Evolutionary conservation across 129 eudicot genomes (phyloP), one percentile per base, ranked within the genome.

Genomic region (Centaurea solstitialis): DNA sequence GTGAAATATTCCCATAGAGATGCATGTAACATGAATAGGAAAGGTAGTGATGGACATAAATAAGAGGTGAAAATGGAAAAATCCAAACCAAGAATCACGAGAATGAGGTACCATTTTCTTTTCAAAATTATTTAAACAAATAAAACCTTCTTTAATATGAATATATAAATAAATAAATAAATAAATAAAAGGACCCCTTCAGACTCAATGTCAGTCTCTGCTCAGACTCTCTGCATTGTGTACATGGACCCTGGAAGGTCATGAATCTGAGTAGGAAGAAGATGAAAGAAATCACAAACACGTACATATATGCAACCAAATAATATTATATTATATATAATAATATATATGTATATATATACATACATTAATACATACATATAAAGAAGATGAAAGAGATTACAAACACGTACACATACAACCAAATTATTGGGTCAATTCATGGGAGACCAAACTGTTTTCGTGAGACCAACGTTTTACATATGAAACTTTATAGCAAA

Each of bases 141-240:
- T n/a, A 0, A 41, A 72, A 71, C 12, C 21, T 24, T 9, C 45
- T n/a, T 20, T 64, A 64, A 64, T 21, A 2, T 69, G 37, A 33
- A 47, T 70, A 47, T 72, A 30, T 40, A 39, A 0, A 61, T 20
- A 37, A 28, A 20, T 13, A 67, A 24, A 64, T 37, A 68, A 26
- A 47, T 13, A 78, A 33, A 23, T 7, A 11, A 73, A 78, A 82
- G 80, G 78, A 50, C 53, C 38, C 26, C 73, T 40, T 30, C 75
- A 69, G 86, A 80, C 81, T 82, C 90, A 87, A 88, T 91, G 90
- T 88, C 94, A 90, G 92, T 89, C 90, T 87, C 91, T 82, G 86
- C 73, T 77, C 64, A 83, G 87, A 68, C 86, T 61, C 73, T 18
- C 70, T 84, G 59, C 39, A 70, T 78, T 69, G 86, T 81, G 74